Evolutionary conservation across 805 yeast genomes (phyloP).

Genomic region (Ogataea ramenticola): DNA sequence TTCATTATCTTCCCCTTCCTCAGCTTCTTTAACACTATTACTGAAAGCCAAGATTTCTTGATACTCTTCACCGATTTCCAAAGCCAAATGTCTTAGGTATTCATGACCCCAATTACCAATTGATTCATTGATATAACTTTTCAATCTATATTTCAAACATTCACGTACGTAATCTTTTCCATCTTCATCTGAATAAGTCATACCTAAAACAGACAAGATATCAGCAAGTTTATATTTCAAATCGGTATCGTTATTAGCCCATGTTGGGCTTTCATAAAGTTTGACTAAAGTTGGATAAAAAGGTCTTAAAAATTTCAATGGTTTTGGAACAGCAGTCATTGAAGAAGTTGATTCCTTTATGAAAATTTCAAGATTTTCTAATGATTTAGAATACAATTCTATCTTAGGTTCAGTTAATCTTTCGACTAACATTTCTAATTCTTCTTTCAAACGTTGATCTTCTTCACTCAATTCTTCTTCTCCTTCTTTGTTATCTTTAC

Average conservation of each 20-base stretch:
- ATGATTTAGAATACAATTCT: conserved; percentile 49
- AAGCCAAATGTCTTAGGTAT: conserved; percentile 89
- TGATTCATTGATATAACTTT: conserved; percentile 36
- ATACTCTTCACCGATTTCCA: conserved; percentile 88
- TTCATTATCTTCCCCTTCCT: conserved; percentile 20
- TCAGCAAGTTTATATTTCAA: conserved; percentile 62
- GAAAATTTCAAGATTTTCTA: conserved; percentile 62
- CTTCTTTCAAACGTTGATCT: conserved; percentile 80
- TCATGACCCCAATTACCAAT: conserved; percentile 96
- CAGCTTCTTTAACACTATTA: conserved; percentile 10
- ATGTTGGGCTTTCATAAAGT: conserved; percentile 45
- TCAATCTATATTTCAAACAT: conserved; percentile 70
- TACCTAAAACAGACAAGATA: conserved; percentile 84
- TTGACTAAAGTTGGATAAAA: conserved; percentile 64
- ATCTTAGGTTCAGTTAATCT: conserved; percentile 50
- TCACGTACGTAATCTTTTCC: conserved; percentile 47
- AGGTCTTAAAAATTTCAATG: conserved; percentile 90
- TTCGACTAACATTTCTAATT: conserved; percentile 82
- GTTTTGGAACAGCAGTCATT: conserved; percentile 99
- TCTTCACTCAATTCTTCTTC: conserved; percentile 92
- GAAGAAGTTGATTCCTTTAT: conserved; percentile 93
- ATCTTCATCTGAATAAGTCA: conserved; percentile 84
- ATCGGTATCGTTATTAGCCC: conserved; percentile 37
- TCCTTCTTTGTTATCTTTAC: conserved; percentile 14
- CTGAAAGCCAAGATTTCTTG: conserved; percentile 34